These are phyloP conservation scores for Pulveroboletus sp. DNA, from an alignment of 768 basidiomycete genomes.

Conservation along the genomic window DNA sequence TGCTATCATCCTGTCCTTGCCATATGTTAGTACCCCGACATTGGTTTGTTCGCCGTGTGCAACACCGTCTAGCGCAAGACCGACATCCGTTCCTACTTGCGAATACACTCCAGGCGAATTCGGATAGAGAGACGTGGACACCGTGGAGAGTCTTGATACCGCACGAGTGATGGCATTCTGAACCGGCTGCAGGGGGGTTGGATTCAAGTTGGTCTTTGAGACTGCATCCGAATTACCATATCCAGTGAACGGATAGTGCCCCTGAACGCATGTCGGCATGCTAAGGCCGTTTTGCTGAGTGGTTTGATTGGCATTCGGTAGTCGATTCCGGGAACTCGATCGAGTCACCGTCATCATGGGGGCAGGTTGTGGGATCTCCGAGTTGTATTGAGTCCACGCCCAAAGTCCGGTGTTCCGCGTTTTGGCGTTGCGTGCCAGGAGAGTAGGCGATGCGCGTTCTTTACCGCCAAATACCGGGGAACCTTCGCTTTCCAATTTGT, in stretches of 20 bases:
- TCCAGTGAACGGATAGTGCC: constrained; percentile 24
- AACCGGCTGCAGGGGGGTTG: constrained; percentile 37
- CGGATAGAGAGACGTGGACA: constrained; percentile 48
- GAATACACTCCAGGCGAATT: constrained; percentile 35
- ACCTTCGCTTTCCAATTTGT: constrained; percentile 46
- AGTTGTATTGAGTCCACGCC: constrained; percentile 55
- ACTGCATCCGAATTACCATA: constrained; percentile 20
- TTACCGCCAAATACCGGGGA: constrained; percentile 79
- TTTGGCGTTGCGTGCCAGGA: constrained; percentile 30
- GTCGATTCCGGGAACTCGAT: constrained; percentile 19
- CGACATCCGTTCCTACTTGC: constrained; percentile 27
- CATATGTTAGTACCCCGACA: constrained; percentile 29
- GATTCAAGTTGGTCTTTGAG: constrained; percentile 24
- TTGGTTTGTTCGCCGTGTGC: constrained; percentile 42
- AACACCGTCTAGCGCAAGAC: constrained; percentile 34
- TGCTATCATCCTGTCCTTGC: constrained; percentile 31
- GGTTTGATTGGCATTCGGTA: constrained; percentile 7
- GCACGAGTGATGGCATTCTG: constrained; percentile 39
- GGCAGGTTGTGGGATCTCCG: constrained; percentile 30
- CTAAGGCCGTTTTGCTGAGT: constrained; percentile 6
- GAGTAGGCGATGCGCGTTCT: constrained; percentile 46
- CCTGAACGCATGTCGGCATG: constrained; percentile 9
- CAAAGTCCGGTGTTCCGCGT: constrained; percentile 44
- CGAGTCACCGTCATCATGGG: constrained; percentile 23
- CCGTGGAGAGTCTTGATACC: constrained; percentile 38